These are phyloP conservation scores for Clonostachys sp. DNA, from an alignment of 2,329 filamentous ascomycete species.

Conservation along the genomic window DNA sequence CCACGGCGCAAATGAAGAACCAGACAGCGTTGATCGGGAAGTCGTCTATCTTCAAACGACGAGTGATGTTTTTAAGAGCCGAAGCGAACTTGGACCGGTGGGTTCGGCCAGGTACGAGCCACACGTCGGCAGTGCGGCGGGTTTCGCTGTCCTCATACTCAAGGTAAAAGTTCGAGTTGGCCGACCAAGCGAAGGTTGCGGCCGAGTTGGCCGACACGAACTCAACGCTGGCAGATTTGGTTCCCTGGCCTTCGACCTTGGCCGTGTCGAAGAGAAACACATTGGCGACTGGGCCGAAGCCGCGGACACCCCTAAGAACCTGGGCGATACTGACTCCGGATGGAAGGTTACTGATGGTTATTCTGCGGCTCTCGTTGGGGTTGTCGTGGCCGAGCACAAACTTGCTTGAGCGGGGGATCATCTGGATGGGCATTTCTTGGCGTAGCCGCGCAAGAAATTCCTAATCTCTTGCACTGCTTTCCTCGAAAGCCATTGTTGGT, in stretches of 20 bases:
- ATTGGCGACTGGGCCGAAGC: constrained; percentile 5
- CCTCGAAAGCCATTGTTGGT: neutral
- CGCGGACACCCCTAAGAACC: constrained; percentile 9
- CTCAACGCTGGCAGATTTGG: constrained; percentile 10
- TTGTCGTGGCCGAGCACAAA: constrained; percentile 1
- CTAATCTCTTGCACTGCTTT: neutral
- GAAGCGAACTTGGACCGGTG: neutral
- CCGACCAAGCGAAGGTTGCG: neutral
- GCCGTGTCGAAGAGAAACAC: constrained; percentile 3
- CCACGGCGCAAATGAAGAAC: constrained; percentile 1
- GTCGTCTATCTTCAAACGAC: neutral
- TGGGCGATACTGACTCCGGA: constrained; percentile 2
- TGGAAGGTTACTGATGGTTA: constrained; percentile 13
- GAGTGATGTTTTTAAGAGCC: neutral
- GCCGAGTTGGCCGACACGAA: constrained; percentile 7
- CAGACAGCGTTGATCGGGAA: neutral
- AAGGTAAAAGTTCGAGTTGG: neutral
- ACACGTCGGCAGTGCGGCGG: no score
- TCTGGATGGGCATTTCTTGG: neutral
- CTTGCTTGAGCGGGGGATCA: neutral
- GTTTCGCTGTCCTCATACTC: no score
- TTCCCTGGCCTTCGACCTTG: neutral
- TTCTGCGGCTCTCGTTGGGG: constrained; percentile 7
- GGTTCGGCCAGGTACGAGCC: neutral
- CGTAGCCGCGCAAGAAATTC: neutral